A percentile compares a stretch with the other conserved stretches of the same genome.
Conservation (phyloP, 75 land plant species). For the Picea sitchensis region DNA sequence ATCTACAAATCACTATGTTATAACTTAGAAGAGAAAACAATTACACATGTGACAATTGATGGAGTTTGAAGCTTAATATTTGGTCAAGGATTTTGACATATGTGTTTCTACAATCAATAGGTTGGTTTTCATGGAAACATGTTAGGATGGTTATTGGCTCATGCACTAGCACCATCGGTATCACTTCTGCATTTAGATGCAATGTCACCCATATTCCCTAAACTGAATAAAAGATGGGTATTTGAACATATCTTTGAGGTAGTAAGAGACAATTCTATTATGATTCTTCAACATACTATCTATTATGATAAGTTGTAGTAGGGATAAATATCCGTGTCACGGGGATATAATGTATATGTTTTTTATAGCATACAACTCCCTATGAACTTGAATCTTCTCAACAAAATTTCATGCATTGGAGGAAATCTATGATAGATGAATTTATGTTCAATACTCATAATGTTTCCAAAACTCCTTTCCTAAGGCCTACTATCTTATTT, state of each 20-base stretch:
- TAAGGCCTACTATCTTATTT: slow-evolving; percentile 56
- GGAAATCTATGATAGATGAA: slow-evolving; percentile 15
- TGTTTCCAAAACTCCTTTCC: slow-evolving; percentile 38
- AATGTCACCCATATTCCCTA: slow-evolving; percentile 65
- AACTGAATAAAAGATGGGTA: slow-evolving; percentile 31
- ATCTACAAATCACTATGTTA: too few species aligned
- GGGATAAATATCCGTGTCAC: slow-evolving; percentile 65
- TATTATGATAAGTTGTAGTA: slow-evolving; percentile 46
- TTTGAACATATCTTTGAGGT: slow-evolving; percentile 54
- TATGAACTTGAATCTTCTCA: slow-evolving; percentile 40
- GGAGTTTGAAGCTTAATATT: not conserved
- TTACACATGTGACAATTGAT: not conserved
- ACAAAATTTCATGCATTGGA: slow-evolving; percentile 66
- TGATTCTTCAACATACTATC: slow-evolving; percentile 66
- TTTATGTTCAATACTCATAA: slow-evolving; percentile 55
- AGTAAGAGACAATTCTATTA: slow-evolving; percentile 31
- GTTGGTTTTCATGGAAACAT: slow-evolving; percentile 65
- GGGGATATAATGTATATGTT: slow-evolving; percentile 63
- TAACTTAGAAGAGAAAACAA: not conserved
- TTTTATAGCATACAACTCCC: slow-evolving; percentile 47
- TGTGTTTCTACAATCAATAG: slow-evolving; percentile 15
- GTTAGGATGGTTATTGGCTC: slow-evolving; percentile 67
- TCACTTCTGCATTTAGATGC: slow-evolving; percentile 77
- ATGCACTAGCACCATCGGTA: slow-evolving; percentile 55
- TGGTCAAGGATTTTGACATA: not conserved